These are phyloP conservation scores for Wickerhamiella pararugosa DNA, from an alignment of 1,139 yeast genomes.

Conservation along the genomic window DNA sequence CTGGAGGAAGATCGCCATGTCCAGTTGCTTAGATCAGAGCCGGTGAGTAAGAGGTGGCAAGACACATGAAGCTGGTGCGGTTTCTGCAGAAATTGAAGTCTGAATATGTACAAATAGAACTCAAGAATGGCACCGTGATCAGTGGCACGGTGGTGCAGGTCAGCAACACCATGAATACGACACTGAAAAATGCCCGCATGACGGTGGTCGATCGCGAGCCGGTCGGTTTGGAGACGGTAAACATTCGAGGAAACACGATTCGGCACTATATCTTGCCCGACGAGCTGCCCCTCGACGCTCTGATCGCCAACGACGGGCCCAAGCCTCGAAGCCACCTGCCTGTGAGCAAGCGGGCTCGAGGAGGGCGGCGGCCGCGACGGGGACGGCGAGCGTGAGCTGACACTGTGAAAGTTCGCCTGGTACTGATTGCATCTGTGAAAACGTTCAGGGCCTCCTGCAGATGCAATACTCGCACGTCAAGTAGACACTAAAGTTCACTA, in stretches of 20 bases:
- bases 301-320: slow-evolving; percentile 47
- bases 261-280: slow-evolving; percentile 81
- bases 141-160: slow-evolving; percentile 66
- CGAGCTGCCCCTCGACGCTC: slow-evolving; percentile 63
- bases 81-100: slow-evolving; percentile 77
- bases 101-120: slow-evolving; percentile 82
- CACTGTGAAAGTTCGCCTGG: too few species aligned
- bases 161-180: slow-evolving; percentile 85
- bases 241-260: slow-evolving; percentile 80
- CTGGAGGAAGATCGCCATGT: neutral
- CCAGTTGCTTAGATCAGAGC: neutral
- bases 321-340: slow-evolving; percentile 24
- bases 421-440: too few species aligned
- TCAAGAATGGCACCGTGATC: slow-evolving; percentile 73
- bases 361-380: neutral
- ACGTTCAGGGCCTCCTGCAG: too few species aligned
- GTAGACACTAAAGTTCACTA: too few species aligned
- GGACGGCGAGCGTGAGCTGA: slow-evolving; percentile 1
- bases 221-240: slow-evolving; percentile 58
- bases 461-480: too few species aligned
- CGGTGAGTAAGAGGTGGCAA: neutral
- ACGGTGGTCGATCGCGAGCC: slow-evolving; percentile 62
- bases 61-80: slow-evolving; percentile 40
- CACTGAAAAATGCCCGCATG: slow-evolving; percentile 68
- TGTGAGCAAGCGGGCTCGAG: slow-evolving; percentile 2